Evolutionary conservation across 257 asterid species (phyloP).

Genomic region (Solanum etuberosum): DNA sequence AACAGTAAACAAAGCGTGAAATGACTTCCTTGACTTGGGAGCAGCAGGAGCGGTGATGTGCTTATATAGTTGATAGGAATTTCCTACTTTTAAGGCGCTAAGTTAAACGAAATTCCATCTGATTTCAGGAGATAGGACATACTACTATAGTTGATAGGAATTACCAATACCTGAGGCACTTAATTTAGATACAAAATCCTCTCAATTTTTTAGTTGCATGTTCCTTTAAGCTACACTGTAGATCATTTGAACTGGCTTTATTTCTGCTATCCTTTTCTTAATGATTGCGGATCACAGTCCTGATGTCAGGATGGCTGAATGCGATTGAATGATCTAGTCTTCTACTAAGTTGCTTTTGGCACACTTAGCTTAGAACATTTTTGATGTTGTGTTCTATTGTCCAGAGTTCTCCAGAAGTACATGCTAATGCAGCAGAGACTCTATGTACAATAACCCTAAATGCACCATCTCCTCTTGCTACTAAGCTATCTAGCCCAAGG

Average conservation of each 20-base stretch:
- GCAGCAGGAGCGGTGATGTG: not conserved
- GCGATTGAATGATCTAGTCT: not conserved
- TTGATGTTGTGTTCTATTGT: not conserved
- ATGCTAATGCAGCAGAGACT: slow-evolving; percentile 94
- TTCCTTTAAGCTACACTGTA: not conserved
- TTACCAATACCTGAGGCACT: not conserved
- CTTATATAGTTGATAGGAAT: not conserved
- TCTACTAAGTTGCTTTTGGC: not conserved
- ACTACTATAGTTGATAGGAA: not conserved
- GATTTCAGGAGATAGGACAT: not conserved
- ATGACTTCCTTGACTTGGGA: not conserved
- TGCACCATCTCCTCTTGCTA: slow-evolving; percentile 82
- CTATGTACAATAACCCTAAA: slow-evolving; percentile 85
- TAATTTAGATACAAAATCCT: not conserved
- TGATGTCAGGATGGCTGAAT: not conserved
- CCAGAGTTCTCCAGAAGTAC: slow-evolving; percentile 93
- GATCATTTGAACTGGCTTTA: not conserved
- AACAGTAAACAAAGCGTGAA: not conserved
- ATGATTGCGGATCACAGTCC: not conserved
- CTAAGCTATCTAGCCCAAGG: slow-evolving; percentile 90
- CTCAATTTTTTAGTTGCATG: not conserved
- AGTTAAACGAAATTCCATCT: not conserved
- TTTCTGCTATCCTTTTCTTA: not conserved
- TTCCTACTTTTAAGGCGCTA: not conserved
- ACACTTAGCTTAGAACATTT: not conserved